A percentile compares a stretch with the other conserved stretches of the same genome.
Evolutionary conservation across 352 stramenopile genomes (phyloP).

Genomic region (Pythium chondricola): DNA sequence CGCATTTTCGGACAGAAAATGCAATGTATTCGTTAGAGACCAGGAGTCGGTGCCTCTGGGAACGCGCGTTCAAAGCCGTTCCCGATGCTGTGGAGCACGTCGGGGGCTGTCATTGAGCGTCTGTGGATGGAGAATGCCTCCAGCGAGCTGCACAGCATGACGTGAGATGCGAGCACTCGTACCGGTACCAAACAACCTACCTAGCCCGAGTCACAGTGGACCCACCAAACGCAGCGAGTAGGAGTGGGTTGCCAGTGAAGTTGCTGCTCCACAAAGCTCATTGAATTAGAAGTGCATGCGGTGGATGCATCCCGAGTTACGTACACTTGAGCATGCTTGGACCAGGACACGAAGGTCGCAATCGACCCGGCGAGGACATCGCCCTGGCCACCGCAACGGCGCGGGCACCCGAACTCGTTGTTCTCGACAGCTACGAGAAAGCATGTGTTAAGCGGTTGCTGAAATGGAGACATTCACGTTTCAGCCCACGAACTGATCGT

Average conservation of each 20-base stretch:
- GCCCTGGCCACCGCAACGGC: conserved; percentile 88
- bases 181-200: too few species aligned
- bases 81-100: conserved; percentile 63
- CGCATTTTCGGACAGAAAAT: neutral
- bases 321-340: conserved; percentile 37
- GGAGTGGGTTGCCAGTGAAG: conserved; percentile 40
- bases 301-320: neutral
- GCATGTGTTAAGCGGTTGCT: neutral
- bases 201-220: conserved; percentile 77
- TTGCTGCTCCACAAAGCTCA: conserved; percentile 3
- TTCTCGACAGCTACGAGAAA: conserved; percentile 42
- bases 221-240: conserved; percentile 71
- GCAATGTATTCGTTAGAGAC: neutral
- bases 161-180: too few species aligned
- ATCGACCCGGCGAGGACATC: conserved; percentile 87
- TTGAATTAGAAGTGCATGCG: too few species aligned
- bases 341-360: conserved; percentile 75
- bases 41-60: conserved; percentile 2
- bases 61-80: conserved; percentile 39
- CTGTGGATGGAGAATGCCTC: conserved; percentile 64
- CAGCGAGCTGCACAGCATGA: conserved; percentile 23
- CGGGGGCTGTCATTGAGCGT: conserved; percentile 80
- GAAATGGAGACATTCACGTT: neutral
- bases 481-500: conserved; percentile 31
- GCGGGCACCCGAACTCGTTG: conserved; percentile 60